phyloP scores from a whole-genome alignment of 148 eudicot genomes.

The Rhododendron simsii region DNA sequence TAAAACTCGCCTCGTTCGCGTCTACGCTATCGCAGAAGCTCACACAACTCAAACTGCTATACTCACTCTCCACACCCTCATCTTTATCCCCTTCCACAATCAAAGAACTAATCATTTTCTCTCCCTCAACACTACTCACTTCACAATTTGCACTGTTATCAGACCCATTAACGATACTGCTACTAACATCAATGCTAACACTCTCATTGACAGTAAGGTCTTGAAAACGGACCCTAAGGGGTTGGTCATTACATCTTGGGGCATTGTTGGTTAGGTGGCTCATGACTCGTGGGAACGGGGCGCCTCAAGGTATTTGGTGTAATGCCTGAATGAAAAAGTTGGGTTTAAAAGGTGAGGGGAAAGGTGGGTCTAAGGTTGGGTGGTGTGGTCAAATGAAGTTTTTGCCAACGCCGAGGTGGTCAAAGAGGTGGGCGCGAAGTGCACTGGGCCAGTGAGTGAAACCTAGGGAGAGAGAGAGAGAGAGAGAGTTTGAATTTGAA shows the following conservation, averaged over 20 bases:
- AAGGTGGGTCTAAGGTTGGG: background rate
- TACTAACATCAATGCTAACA: slow-evolving; percentile 13
- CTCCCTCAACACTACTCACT: slow-evolving; percentile 16
- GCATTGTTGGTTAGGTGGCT: slow-evolving; percentile 10
- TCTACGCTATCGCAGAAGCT: slow-evolving; percentile 31
- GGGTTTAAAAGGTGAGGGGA: background rate
- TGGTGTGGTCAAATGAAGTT: background rate
- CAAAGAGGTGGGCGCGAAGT: slow-evolving; percentile 38
- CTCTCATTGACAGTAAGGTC: slow-evolving; percentile 30
- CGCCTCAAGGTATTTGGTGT: background rate
- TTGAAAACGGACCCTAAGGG: slow-evolving; percentile 22
- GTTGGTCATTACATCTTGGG: slow-evolving; percentile 14
- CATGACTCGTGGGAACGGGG: slow-evolving; percentile 18
- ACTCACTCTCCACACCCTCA: slow-evolving; percentile 36
- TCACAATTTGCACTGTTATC: slow-evolving; percentile 14
- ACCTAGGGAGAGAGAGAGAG: background rate
- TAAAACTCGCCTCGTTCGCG: slow-evolving; percentile 38
- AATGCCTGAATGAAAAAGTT: background rate
- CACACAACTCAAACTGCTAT: slow-evolving; percentile 47
- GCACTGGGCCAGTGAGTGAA: background rate
- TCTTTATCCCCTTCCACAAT: slow-evolving; percentile 9
- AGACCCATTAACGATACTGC: slow-evolving; percentile 30
- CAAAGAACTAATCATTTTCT: slow-evolving; percentile 4
- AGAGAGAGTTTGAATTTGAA: slow-evolving; percentile 8
- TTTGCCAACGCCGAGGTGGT: slow-evolving; percentile 45